Conservation (phyloP, 1,139 yeast genomes). For the Scheffersomyces quercinus region DNA sequence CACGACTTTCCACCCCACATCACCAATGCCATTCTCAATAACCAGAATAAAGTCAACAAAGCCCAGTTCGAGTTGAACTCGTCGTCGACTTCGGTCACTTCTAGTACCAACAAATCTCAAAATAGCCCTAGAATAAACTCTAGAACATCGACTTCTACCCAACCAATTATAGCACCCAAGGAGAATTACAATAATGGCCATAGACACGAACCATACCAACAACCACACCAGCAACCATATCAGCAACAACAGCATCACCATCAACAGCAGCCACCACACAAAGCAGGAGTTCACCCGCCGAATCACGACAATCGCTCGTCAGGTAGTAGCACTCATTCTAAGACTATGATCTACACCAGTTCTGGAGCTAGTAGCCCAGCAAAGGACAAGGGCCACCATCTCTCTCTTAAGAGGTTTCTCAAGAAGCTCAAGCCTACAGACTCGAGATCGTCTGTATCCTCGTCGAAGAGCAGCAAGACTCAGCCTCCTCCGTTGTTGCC, state of each 20-base stretch:
- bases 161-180: neutral
- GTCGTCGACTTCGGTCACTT: neutral
- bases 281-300: neutral
- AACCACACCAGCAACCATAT: neutral
- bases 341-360: too few relatives aligned
- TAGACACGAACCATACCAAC: neutral
- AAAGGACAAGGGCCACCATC: constrained; percentile 19
- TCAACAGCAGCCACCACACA: neutral
- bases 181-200: neutral
- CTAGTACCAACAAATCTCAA: neutral
- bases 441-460: neutral
- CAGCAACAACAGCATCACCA: neutral
- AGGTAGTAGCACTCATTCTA: too few relatives aligned
- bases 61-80: constrained; percentile 1
- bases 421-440: constrained; percentile 33
- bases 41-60: neutral
- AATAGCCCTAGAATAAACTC: neutral
- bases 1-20: too few relatives aligned
- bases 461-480: neutral
- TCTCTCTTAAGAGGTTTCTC: constrained; percentile 40
- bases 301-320: neutral
- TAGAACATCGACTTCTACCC: neutral
- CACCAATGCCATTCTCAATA: too few relatives aligned
- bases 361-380: neutral
- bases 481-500: constrained; percentile 1